Conservation (phyloP, 2,329 filamentous ascomycete species). For the Magnaporthiopsis poae region DNA sequence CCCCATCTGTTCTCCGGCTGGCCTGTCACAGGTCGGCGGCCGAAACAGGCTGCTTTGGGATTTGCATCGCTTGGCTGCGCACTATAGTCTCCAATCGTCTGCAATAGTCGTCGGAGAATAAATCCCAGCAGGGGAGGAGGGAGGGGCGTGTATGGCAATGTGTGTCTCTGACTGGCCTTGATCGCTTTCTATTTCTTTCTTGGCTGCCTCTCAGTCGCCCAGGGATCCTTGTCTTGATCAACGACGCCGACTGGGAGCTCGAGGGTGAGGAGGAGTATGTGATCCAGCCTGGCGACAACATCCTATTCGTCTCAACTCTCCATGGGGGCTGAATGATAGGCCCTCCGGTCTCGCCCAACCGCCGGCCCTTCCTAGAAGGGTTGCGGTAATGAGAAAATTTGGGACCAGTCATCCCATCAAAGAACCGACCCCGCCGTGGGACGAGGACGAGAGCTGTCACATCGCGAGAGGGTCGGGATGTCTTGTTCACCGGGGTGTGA, state of each 20-base stretch:
- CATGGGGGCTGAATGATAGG: slow-evolving; percentile 63
- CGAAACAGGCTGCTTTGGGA: neutral
- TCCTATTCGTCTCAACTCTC: slow-evolving; percentile 91
- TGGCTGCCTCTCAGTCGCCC: slow-evolving; percentile 55
- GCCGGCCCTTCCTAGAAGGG: too few species aligned
- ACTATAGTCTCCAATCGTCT: too few species aligned
- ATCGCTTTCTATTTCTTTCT: slow-evolving; percentile 5
- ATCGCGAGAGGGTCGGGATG: too few species aligned
- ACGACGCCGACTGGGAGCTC: slow-evolving; percentile 96
- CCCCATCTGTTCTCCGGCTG: slow-evolving; percentile 7
- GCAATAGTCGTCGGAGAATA: too few species aligned
- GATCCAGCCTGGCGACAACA: slow-evolving; percentile 70
- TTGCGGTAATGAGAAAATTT: neutral
- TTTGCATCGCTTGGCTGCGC: too few species aligned
- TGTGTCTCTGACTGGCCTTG: too few species aligned
- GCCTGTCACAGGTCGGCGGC: neutral
- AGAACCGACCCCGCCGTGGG: too few species aligned
- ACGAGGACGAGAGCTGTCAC: too few species aligned
- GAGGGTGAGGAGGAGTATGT: slow-evolving; percentile 89
- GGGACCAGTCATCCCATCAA: neutral
- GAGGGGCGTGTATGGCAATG: too few species aligned
- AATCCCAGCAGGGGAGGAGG: too few species aligned
- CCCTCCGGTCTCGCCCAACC: neutral
- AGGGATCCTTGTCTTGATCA: slow-evolving; percentile 90
- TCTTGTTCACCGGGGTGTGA: too few species aligned